Percentiles rank a stretch among this genome's conserved stretches.
Evolutionary conservation across 2,329 filamentous ascomycete species (phyloP).

Genomic region (Podosphaera xanthii): DNA sequence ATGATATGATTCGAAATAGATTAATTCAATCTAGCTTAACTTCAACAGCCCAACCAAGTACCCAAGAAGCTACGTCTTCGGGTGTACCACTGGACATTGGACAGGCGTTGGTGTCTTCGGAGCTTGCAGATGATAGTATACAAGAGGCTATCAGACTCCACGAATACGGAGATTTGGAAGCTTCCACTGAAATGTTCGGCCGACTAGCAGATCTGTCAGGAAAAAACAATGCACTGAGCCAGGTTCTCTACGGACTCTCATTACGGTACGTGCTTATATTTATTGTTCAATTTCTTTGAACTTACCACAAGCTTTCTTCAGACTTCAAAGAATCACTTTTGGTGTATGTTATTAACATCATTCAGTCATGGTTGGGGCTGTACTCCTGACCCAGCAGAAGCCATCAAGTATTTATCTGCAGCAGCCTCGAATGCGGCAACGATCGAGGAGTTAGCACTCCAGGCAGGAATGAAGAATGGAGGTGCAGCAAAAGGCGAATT

Average conservation of each 20-base stretch:
- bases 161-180: slow-evolving; percentile 56
- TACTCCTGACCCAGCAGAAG: slow-evolving; percentile 43
- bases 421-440: slow-evolving; percentile 78
- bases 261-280: slow-evolving; percentile 37
- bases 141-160: slow-evolving; percentile 91
- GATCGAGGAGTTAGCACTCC: slow-evolving; percentile 65
- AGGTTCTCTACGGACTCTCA: slow-evolving; percentile 87
- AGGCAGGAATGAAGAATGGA: slow-evolving; percentile 76
- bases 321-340: neutral
- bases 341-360: slow-evolving; percentile 2
- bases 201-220: slow-evolving; percentile 62
- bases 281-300: neutral
- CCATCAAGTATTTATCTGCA: slow-evolving; percentile 64
- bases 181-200: slow-evolving; percentile 70
- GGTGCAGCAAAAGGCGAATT: slow-evolving; percentile 90
- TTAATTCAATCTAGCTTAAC: slow-evolving; percentile 18
- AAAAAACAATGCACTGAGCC: slow-evolving; percentile 77
- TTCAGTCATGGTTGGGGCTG: slow-evolving; percentile 83
- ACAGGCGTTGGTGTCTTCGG: slow-evolving; percentile 22
- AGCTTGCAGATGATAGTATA: slow-evolving; percentile 45
- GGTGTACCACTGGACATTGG: slow-evolving; percentile 7
- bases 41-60: slow-evolving; percentile 7
- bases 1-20: slow-evolving; percentile 21
- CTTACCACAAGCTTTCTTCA: too few relatives aligned
- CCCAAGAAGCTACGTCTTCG: slow-evolving; percentile 8